Conservation (phyloP, 2,329 filamentous ascomycete species). For the Exophiala alcalophila region DNA sequence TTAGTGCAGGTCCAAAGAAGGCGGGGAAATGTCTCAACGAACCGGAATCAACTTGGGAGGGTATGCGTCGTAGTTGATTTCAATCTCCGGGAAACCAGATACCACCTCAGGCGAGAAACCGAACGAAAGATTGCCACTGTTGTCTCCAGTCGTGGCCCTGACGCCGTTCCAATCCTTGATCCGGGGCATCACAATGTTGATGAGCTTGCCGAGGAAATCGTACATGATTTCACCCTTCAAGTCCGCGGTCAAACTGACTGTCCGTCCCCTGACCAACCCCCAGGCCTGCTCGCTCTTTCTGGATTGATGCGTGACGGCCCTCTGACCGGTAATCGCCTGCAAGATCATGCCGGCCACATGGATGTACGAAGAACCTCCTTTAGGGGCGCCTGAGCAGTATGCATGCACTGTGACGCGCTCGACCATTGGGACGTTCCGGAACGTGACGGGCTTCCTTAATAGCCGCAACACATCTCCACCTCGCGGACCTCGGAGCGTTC, state of each 20-base stretch:
- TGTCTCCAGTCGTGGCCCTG: slow-evolving; percentile 75
- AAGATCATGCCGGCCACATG: slow-evolving; percentile 80
- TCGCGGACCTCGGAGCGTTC: slow-evolving; percentile 77
- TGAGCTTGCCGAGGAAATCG: slow-evolving; percentile 84
- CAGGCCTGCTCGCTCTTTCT: slow-evolving; percentile 72
- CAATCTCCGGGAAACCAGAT: slow-evolving; percentile 85
- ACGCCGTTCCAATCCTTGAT: slow-evolving; percentile 95
- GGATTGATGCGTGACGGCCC: slow-evolving; percentile 66
- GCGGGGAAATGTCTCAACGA: slow-evolving; percentile 54
- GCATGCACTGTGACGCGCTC: slow-evolving; percentile 76
- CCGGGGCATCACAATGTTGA: slow-evolving; percentile 85
- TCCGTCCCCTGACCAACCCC: slow-evolving; percentile 67
- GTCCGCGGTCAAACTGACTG: slow-evolving; percentile 69
- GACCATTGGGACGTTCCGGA: slow-evolving; percentile 80
- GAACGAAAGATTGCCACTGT: slow-evolving; percentile 80
- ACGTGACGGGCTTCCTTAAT: slow-evolving; percentile 60
- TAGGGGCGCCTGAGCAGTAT: slow-evolving; percentile 65
- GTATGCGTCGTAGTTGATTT: slow-evolving; percentile 78
- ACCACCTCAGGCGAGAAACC: slow-evolving; percentile 74
- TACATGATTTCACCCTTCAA: slow-evolving; percentile 77
- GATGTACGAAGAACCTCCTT: slow-evolving; percentile 68
- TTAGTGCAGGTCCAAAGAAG: slow-evolving; percentile 57
- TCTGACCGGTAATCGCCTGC: slow-evolving; percentile 79
- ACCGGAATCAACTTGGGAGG: slow-evolving; percentile 26
- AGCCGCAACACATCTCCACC: slow-evolving; percentile 62